phyloP scores from a whole-genome alignment of 148 eudicot species.

The Gaultheria prostrata region DNA sequence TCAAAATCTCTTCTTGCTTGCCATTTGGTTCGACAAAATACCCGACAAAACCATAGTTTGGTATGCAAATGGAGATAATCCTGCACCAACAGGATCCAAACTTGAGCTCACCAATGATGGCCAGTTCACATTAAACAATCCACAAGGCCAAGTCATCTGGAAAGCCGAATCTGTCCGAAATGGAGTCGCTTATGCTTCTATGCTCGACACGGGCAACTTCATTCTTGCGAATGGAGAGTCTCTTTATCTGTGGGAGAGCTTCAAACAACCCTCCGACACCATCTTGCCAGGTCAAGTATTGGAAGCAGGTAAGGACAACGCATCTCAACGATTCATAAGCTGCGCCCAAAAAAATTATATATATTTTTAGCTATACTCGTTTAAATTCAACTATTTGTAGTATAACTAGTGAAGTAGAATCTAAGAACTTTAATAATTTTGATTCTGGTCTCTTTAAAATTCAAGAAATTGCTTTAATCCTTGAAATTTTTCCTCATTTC shows the following conservation, averaged over 20 bases:
- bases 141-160: constrained; percentile 16
- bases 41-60: constrained; percentile 33
- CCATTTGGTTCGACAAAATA: constrained; percentile 36
- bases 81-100: constrained; percentile 23
- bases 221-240: background rate
- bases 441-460: too few relatives aligned
- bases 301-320: background rate
- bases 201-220: constrained; percentile 29
- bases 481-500: background rate
- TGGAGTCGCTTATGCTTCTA: background rate
- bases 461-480: background rate
- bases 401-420: too few relatives aligned
- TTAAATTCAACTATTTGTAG: too few relatives aligned
- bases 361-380: background rate
- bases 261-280: constrained; percentile 19
- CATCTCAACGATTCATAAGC: background rate
- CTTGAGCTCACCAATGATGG: constrained; percentile 21
- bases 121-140: constrained; percentile 12
- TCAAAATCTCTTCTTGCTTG: constrained; percentile 17
- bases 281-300: constrained; percentile 28
- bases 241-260: constrained; percentile 23
- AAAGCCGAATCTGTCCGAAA: background rate
- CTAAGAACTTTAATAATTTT: too few relatives aligned
- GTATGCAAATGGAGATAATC: constrained; percentile 23
- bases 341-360: too few relatives aligned